These are phyloP conservation scores for Avena atlantica DNA, from an alignment of 176 grass and related monocot genomes.

Conservation along the genomic window DNA sequence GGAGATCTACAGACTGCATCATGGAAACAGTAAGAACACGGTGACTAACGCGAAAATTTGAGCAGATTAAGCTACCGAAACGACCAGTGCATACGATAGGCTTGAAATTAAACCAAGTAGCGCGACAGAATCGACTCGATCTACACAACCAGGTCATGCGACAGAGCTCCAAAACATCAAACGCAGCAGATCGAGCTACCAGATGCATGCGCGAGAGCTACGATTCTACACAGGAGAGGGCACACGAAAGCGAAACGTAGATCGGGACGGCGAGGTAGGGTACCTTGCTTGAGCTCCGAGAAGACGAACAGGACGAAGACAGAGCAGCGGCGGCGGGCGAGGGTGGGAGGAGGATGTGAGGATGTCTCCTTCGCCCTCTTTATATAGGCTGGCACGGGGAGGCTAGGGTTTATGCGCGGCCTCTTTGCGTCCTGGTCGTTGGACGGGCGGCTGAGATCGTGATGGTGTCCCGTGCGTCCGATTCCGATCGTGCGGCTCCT, in stretches of 20 bases:
- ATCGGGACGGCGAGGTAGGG: background rate
- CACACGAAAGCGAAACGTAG: background rate
- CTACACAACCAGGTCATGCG: background rate
- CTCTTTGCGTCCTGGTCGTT: background rate
- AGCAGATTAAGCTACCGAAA: background rate
- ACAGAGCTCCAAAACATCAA: background rate
- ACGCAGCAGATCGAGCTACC: background rate
- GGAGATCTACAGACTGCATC: background rate
- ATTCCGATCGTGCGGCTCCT: background rate
- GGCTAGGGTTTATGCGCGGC: constrained; percentile 10
- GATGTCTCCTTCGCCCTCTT: background rate
- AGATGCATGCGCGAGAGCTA: too few relatives aligned
- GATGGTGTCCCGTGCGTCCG: background rate
- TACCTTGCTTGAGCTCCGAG: background rate
- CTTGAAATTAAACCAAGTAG: background rate
- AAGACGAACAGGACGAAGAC: background rate
- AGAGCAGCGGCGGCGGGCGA: background rate
- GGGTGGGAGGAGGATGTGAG: background rate
- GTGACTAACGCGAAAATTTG: background rate
- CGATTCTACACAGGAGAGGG: background rate
- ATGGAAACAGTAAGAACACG: background rate
- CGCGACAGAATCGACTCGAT: background rate
- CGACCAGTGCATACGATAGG: background rate
- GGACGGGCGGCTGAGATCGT: constrained; percentile 4
- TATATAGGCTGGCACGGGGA: background rate